Base-by-base conservation (phyloP, 148 eudicot species). In the Suaeda aralocaspica region DNA sequence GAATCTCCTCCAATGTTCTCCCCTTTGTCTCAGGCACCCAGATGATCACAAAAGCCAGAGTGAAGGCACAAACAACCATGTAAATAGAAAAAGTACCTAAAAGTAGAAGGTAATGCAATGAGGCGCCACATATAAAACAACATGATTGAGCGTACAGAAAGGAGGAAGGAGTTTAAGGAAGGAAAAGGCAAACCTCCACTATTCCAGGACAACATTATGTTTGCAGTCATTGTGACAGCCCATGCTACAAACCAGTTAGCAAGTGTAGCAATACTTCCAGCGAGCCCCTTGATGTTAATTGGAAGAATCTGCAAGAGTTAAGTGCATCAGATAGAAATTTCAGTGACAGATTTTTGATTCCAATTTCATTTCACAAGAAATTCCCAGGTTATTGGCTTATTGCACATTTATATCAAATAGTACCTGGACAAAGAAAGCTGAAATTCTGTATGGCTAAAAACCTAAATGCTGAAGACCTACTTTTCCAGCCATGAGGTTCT, bases 21-120 rank as follows among this genome's bases (percentile, higher is more conserved):
- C 92, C 92, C 75, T 90, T 87, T 16, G 96, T 90, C 81, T 90
- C 96, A 2, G 96, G 92, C 15, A 90, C 96, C 88, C 90, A 87
- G 33, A 86, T 68, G 42, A 58, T 46, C 76, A 84, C 83, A 64
- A 90, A 87, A 18, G 74, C 76, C 62, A 87, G 63, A 2, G 87
- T 81, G 39, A 86, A 87, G 11, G 85, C 86, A 51, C 83, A 80
- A 62, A 83, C 83, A 12, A 76, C 30, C 48, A 82, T 81, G 71
- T 90, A 90, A 41, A 90, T 78, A 45, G 80, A 59, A 72, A 90
- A 90, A 7, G 92, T 88, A 46, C 92, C 96, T 90, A 48, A 25
- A 49, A 34, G 28, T 13, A 41, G 56, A 74, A 8, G 59, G 22
- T 11, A 48, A 57, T 24, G 44, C 33, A 67, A 45, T 42, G 22